These are phyloP conservation scores for Thielaviopsis populi DNA, from an alignment of 2,329 filamentous ascomycete species.

Conservation along the genomic window DNA sequence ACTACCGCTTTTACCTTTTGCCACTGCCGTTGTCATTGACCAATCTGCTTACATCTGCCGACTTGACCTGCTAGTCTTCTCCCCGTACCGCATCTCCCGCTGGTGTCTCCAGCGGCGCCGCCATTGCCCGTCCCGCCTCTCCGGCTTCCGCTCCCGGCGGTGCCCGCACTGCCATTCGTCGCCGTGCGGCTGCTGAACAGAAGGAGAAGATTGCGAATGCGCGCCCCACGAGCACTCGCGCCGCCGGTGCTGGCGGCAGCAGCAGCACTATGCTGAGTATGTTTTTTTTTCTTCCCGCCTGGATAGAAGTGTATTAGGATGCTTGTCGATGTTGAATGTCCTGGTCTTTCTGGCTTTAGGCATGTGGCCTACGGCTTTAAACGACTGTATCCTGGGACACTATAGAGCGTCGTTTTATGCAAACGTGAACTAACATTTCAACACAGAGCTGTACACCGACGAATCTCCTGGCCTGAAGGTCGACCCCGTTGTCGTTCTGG, in stretches of 20 bases:
- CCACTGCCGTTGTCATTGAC: not conserved
- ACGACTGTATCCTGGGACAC: not conserved
- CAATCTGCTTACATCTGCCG: not conserved
- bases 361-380: not conserved
- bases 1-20: not conserved
- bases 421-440: not conserved
- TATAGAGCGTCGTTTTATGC: not conserved
- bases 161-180: conserved; percentile 85
- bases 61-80: conserved; percentile 33
- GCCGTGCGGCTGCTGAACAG: conserved; percentile 89
- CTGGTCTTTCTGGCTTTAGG: not conserved
- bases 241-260: conserved; percentile 87
- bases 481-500: conserved; percentile 91
- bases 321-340: not conserved
- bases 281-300: conserved; percentile 27
- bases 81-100: conserved; percentile 46
- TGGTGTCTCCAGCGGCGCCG: conserved; percentile 46
- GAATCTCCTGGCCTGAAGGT: conserved; percentile 96
- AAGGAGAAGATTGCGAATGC: conserved; percentile 95
- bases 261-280: conserved; percentile 96
- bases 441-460: conserved; percentile 80
- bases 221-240: conserved; percentile 78
- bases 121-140: conserved; percentile 64
- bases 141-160: conserved; percentile 73
- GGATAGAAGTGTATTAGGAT: not conserved